These are phyloP conservation scores for Ascochyta viciae-villosae DNA, from an alignment of 2,329 filamentous ascomycete species.

Conservation along the genomic window DNA sequence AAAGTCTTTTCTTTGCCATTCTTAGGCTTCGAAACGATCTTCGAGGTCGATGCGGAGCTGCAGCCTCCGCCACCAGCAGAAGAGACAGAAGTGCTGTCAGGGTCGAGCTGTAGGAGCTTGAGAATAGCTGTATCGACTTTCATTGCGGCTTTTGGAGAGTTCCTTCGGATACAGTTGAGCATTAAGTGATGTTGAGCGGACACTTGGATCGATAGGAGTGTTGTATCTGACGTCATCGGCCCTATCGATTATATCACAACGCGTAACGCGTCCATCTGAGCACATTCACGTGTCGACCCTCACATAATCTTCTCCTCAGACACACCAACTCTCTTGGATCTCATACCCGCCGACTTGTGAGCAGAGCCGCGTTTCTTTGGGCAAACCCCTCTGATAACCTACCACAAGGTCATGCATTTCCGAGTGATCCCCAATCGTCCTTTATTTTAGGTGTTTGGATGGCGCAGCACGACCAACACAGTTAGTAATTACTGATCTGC, in stretches of 20 bases:
- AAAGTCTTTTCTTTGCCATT: conserved; percentile 63
- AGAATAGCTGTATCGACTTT: conserved; percentile 69
- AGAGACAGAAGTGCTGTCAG: conserved; percentile 61
- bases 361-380: too few relatives aligned
- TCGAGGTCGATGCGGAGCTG: conserved; percentile 68
- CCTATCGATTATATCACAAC: neutral
- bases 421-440: too few relatives aligned
- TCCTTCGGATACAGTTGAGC: neutral
- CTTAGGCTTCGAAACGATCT: conserved; percentile 56
- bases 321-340: too few relatives aligned
- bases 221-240: conserved; percentile 5
- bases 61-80: conserved; percentile 73
- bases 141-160: conserved; percentile 41
- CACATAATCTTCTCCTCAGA: too few relatives aligned
- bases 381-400: too few relatives aligned
- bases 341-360: too few relatives aligned
- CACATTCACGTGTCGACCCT: neutral
- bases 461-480: too few relatives aligned
- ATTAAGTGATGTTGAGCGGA: neutral
- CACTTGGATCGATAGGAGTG: neutral
- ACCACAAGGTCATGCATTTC: too few relatives aligned
- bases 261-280: neutral
- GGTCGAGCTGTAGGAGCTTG: conserved; percentile 66
- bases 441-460: too few relatives aligned
- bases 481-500: too few relatives aligned